These are phyloP conservation scores for Ichthyophthirius multifiliis DNA, from an alignment of 169 alveolate species.

Conservation along the genomic window DNA sequence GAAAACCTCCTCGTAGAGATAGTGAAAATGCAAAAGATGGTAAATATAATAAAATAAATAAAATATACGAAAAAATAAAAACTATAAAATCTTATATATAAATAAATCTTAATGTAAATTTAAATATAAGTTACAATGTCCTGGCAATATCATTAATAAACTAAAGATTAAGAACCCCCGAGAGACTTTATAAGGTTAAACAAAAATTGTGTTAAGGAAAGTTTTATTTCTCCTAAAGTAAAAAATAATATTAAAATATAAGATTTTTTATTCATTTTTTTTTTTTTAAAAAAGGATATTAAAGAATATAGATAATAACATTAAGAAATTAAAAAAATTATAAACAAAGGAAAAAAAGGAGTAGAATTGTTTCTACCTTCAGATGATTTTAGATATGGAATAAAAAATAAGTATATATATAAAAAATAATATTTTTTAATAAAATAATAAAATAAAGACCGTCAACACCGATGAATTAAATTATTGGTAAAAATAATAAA, in stretches of 20 bases:
- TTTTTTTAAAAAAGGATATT: not conserved
- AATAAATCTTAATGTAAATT: not conserved
- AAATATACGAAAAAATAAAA: not conserved
- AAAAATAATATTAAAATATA: not conserved
- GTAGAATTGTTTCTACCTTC: not conserved
- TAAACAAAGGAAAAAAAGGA: not conserved
- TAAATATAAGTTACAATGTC: not conserved
- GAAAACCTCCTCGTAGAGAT: not conserved
- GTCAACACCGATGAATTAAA: not conserved
- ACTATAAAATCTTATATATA: not conserved
- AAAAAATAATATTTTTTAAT: not conserved
- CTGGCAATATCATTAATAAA: conserved; percentile 26
- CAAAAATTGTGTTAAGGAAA: not conserved
- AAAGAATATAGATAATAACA: not conserved
- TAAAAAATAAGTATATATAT: not conserved
- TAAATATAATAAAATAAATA: not conserved
- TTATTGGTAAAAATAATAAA: not conserved
- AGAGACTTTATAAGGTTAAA: conserved; percentile 35
- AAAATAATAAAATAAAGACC: not conserved
- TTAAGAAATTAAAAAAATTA: not conserved
- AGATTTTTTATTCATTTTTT: not conserved
- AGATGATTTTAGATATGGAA: conserved; percentile 7
- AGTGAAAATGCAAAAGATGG: not conserved
- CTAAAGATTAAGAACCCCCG: conserved; percentile 21
- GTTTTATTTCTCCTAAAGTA: not conserved